phyloP scores from a whole-genome alignment of 2,329 filamentous ascomycete genomes.

The Aureobasidium subglaciale region DNA sequence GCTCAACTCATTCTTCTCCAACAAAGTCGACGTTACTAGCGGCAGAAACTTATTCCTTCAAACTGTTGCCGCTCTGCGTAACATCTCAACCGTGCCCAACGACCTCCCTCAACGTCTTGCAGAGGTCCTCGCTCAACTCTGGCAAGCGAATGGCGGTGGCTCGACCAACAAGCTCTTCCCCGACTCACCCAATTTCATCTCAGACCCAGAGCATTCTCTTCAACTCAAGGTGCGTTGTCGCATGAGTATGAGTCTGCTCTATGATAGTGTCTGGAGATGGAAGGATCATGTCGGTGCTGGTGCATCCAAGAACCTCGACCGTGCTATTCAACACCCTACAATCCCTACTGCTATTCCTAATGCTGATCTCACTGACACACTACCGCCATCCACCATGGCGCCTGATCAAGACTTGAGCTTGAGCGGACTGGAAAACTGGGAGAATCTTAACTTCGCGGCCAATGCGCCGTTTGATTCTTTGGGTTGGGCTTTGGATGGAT shows the following conservation, averaged over 20 bases:
- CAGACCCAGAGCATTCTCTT: constrained; percentile 49
- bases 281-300: constrained; percentile 60
- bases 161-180: constrained; percentile 23
- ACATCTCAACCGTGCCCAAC: constrained; percentile 68
- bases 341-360: constrained; percentile 12
- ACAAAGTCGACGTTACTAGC: constrained; percentile 61
- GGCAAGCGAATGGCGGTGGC: constrained; percentile 50
- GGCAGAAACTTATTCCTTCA: constrained; percentile 63
- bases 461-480: constrained; percentile 89
- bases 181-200: constrained; percentile 25
- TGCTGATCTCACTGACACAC: background rate
- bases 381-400: constrained; percentile 26
- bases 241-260: constrained; percentile 79
- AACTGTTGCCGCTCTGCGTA: constrained; percentile 62
- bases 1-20: constrained; percentile 67
- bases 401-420: constrained; percentile 26
- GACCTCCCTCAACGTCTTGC: constrained; percentile 73
- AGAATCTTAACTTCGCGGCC: constrained; percentile 32
- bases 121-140: constrained; percentile 82
- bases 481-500: constrained; percentile 86
- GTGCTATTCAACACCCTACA: constrained; percentile 76
- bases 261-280: constrained; percentile 82
- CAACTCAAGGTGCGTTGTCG: constrained; percentile 76
- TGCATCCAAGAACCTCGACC: constrained; percentile 40
- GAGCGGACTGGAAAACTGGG: constrained; percentile 25